Base-by-base conservation (phyloP, 345 rosid species). In the Citrus inodora region DNA sequence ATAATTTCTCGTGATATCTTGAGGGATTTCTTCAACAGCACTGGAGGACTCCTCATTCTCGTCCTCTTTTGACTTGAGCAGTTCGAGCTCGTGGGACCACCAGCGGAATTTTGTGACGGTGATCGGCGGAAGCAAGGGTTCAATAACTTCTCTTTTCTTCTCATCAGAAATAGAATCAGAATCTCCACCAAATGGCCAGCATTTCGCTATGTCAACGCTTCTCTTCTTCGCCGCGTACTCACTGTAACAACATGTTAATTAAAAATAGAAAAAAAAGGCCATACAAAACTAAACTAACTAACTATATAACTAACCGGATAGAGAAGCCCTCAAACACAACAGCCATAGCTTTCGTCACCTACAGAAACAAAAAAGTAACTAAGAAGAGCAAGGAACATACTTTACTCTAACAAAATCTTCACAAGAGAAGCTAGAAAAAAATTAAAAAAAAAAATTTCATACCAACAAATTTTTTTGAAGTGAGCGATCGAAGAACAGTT, bases 31-130 rank as follows among this genome's bases (percentile, higher is more conserved):
- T 67, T 55, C 42, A 62, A 65, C 51, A 28, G 24, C 66, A 21
- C 40, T 55, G 48, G 71, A 62, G 35, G 24, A 38, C 40, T 58
- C 46, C 38, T 19, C 46, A 24, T 13, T 48, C 32, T 24, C 53
- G 33, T 63, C 46, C 38, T 13, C 46, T 30, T 19, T 61, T 38
- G 87, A 42, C 30, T 77, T 80, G 21, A 86, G 71, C n/a, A 76
- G 79, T 60, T 86, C 81, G 7, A 90, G 87, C 84, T 88, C 93
- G 74, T 89, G 84, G 51, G 89, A 81, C 95, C 93, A 91, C 95
- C 93, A 91, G 8, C 92, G 90, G 83, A 88, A 91, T 76, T 86
- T 91, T 67, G 80, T 13, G 75, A 90, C 87, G 10, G 86, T 66
- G 27, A 91, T 79, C 30, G 93, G 91, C 75, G 92, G 95, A 51